phyloP scores from a whole-genome alignment of 176 grass and related monocot species.

The Hyparrhenia diplandra region DNA sequence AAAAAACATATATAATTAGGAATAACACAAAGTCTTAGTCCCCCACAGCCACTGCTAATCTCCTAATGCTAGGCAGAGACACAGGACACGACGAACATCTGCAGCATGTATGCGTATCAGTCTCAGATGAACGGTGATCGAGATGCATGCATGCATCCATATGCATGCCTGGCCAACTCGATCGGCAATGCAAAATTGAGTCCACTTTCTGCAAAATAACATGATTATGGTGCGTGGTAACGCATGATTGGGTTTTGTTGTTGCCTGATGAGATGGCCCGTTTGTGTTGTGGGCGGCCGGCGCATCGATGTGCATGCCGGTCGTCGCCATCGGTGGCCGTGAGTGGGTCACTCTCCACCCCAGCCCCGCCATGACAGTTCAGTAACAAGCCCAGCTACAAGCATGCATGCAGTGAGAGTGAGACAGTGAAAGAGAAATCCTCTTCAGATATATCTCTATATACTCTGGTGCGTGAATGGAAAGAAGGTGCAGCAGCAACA shows the following conservation, averaged over 20 bases:
- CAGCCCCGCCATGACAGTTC: background rate
- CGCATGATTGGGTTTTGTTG: too few species aligned
- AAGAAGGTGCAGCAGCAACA: too few species aligned
- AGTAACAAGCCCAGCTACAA: background rate
- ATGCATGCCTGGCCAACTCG: background rate
- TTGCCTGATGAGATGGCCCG: too few species aligned
- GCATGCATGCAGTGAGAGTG: background rate
- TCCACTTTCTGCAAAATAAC: background rate
- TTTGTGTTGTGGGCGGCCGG: too few species aligned
- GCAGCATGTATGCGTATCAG: background rate
- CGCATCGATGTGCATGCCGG: too few species aligned
- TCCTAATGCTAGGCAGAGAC: background rate
- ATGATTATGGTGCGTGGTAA: too few species aligned
- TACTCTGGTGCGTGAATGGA: background rate
- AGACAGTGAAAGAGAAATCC: background rate
- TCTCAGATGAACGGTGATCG: background rate
- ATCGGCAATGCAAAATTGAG: background rate
- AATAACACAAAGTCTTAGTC: background rate
- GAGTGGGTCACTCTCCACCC: background rate
- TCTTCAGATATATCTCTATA: too few species aligned
- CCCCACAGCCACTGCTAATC: background rate
- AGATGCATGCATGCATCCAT: background rate
- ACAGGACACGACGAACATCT: background rate
- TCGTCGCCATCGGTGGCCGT: background rate
- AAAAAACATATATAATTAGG: background rate